Base-by-base conservation (phyloP, 163 green algal species). In the Chloromonas sp. region DNA sequence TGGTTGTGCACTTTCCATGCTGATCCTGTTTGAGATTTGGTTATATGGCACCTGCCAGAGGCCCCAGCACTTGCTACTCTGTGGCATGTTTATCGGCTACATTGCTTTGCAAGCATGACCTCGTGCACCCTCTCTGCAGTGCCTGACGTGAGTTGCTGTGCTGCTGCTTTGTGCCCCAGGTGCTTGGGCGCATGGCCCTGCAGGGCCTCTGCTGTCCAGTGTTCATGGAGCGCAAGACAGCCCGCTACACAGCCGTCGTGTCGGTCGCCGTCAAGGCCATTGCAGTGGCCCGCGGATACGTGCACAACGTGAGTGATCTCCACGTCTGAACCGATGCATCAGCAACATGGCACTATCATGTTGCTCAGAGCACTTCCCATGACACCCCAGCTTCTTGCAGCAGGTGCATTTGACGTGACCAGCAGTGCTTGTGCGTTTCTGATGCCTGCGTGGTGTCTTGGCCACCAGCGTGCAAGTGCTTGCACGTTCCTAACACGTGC, bases 161-260 rank as follows among this genome's bases (percentile, higher is more conserved):
- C 76, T 60, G 1, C 14, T 60, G 1, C 3, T 78, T 36, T 36
- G 36, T 36, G 36, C 36, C 36, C 36, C 36, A 36, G 36, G 80
- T 91, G 83, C 85, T 91, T 3, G 84, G 85, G 58, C 85, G 87
- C 2, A 83, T 91, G 1, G 87, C 85, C 1, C 85, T 76, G 14
- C 83, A 87, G 78, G 87, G 87, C 57, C 81, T 88, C 71, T 89
- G 85, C 78, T 91, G 87, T 79, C 87, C 87, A 1, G 85, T 91
- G 36, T 91, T 87, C 85, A 91, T 85, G 11, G 87, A 89, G 85
- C 85, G 86, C 61, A 91, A 89, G 83, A 89, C 87, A 0, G 87
- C 87, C 62, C 80, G 77, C 0, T 87, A 87, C 82, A 91, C 85
- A 8, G 86, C 78, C 2, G 87, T 91, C 1, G 87, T 91, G n/a